Conservation (phyloP, 1,139 yeast genomes). For the Candida gigantensis region DNA sequence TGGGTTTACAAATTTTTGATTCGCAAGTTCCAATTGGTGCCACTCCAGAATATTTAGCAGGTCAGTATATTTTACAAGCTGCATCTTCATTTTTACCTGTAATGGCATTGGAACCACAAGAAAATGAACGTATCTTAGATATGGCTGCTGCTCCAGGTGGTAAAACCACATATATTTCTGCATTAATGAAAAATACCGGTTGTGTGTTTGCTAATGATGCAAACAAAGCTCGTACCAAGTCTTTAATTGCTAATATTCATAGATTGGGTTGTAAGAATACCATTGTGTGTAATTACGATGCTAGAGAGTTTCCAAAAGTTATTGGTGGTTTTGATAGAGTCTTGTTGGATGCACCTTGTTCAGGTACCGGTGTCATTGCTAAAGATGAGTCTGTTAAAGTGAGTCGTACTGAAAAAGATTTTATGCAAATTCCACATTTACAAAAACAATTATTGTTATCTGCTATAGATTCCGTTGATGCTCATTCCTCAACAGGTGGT, state of each 20-base stretch:
- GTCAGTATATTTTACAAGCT: slow-evolving; percentile 96
- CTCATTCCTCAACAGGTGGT: slow-evolving; percentile 89
- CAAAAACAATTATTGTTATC: slow-evolving; percentile 91
- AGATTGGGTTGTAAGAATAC: slow-evolving; percentile 96
- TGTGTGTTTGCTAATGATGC: slow-evolving; percentile 97
- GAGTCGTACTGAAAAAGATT: slow-evolving; percentile 93
- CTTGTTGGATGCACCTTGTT: slow-evolving; percentile 96
- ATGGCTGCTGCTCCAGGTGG: slow-evolving; percentile 99
- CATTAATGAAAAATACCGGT: slow-evolving; percentile 97
- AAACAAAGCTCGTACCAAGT: slow-evolving; percentile 93
- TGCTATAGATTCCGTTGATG: slow-evolving; percentile 97
- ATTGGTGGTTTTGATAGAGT: slow-evolving; percentile 98
- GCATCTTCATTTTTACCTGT: slow-evolving; percentile 98
- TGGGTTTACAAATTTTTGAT: slow-evolving; percentile 94
- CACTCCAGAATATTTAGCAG: slow-evolving; percentile 97
- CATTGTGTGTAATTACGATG: slow-evolving; percentile 96
- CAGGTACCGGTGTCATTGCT: slow-evolving; percentile 99
- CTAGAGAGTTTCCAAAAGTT: slow-evolving; percentile 96
- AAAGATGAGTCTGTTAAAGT: slow-evolving; percentile 96
- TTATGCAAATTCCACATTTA: slow-evolving; percentile 92
- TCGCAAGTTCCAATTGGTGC: slow-evolving; percentile 99
- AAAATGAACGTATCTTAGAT: slow-evolving; percentile 90
- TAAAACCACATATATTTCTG: slow-evolving; percentile 93
- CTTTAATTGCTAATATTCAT: slow-evolving; percentile 95
- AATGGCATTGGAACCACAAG: slow-evolving; percentile 96